These are phyloP conservation scores for Pythium rishiriense DNA, from an alignment of 352 stramenopile genomes.

Conservation along the genomic window DNA sequence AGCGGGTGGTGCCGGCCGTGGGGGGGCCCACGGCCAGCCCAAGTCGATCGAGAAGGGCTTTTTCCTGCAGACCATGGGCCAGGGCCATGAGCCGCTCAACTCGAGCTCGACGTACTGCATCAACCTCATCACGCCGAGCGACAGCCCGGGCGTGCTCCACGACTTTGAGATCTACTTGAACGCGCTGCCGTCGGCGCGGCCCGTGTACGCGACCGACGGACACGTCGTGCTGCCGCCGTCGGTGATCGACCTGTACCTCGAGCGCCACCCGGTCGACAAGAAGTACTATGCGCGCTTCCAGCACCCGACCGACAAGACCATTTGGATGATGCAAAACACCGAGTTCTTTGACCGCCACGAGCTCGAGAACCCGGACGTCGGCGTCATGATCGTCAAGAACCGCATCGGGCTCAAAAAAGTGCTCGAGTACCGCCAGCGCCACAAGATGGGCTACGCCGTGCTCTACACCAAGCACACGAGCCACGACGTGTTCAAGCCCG, in stretches of 20 bases:
- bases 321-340: slow-evolving; percentile 88
- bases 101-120: slow-evolving; percentile 73
- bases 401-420: slow-evolving; percentile 80
- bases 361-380: slow-evolving; percentile 60
- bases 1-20: too few species aligned
- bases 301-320: slow-evolving; percentile 61
- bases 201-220: slow-evolving; percentile 48
- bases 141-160: slow-evolving; percentile 57
- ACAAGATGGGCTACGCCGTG: slow-evolving; percentile 75
- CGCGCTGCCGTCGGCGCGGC: slow-evolving; percentile 61
- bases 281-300: slow-evolving; percentile 70
- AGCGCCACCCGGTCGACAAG: slow-evolving; percentile 66
- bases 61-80: slow-evolving; percentile 70
- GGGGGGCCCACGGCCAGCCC: slow-evolving; percentile 26
- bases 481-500: slow-evolving; percentile 59
- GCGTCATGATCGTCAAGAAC: slow-evolving; percentile 86
- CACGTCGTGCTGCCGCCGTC: slow-evolving; percentile 56
- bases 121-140: slow-evolving; percentile 65
- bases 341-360: slow-evolving; percentile 86
- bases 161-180: slow-evolving; percentile 79
- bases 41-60: slow-evolving; percentile 47
- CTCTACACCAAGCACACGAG: slow-evolving; percentile 87
- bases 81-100: slow-evolving; percentile 67
- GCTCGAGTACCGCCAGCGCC: slow-evolving; percentile 74
- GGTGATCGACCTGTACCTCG: slow-evolving; percentile 80